Evolutionary conservation across 2,329 filamentous ascomycete species (phyloP), one percentile per base, ranked within the genome.

Genomic region (Aphanoascus verrucosus): DNA sequence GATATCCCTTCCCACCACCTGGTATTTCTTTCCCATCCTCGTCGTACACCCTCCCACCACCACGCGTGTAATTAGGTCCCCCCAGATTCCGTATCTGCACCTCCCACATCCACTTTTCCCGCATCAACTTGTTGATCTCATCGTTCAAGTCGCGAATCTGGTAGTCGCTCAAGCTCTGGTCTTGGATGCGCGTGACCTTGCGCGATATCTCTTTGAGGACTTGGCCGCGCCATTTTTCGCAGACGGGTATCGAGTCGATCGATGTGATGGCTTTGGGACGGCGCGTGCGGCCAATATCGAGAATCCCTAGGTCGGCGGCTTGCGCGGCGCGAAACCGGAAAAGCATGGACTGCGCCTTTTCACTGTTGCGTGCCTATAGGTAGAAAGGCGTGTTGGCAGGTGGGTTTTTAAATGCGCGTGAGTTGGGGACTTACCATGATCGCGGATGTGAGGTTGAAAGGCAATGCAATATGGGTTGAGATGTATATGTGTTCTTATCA

Each of bases 281-380:
- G 9, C 90, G 87, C 7, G 88, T 85, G 57, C 90, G 87, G 55
- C 88, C 86, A 28, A 86, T 86, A 75, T 97, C 91, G 72, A 98
- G 87, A 70, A 97, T 96, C 66, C 91, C 91, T 46, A 96, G 80
- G 73, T 96, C 90, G 59, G 89, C 88, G 60, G 91, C 91, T 80
- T 97, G 93, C 63, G 91, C 87, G 66, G 94, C 93, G 70, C 93
- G 88, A 78, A 98, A 98, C 78, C 93, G 91, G 77, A 96, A 98
- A 71, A 98, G 91, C 91, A 98, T 98, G 46, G 90, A 96, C 77
- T 98, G 93, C 65, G 93, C 91, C 72, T 97, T 98, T 79, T 97
- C 91, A 44, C 88, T 91, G 72, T 97, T 96, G 67, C 91, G 91
- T 66, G 91, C 90, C 91, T 89, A 62, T n/a, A 31, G 23, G 1